A percentile compares a stretch with the other conserved stretches of the same genome.
These are phyloP conservation scores for Pseudogymnoascus sp. DNA, from an alignment of 2,329 filamentous ascomycete species.

Conservation along the genomic window DNA sequence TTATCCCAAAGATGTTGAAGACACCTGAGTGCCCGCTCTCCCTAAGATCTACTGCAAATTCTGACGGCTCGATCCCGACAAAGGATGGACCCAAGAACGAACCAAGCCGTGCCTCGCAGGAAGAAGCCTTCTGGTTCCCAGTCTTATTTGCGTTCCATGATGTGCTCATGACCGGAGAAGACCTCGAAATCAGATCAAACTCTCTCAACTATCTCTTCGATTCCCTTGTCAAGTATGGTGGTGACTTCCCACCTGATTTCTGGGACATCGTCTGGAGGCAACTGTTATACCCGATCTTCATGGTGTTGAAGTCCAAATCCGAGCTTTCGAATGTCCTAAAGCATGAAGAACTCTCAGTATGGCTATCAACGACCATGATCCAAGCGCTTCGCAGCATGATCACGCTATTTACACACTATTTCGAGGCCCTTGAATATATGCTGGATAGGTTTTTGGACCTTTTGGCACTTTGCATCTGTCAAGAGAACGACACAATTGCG, in stretches of 20 bases:
- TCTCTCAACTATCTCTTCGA: slow-evolving; percentile 97
- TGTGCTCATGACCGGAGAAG: slow-evolving; percentile 97
- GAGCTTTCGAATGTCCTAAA: slow-evolving; percentile 94
- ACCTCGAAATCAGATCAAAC: slow-evolving; percentile 85
- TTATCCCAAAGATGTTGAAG: slow-evolving; percentile 88
- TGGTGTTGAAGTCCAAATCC: slow-evolving; percentile 90
- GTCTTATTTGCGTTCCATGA: slow-evolving; percentile 98
- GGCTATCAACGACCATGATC: slow-evolving; percentile 99
- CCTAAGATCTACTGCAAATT: slow-evolving; percentile 42
- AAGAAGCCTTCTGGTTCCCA: slow-evolving; percentile 98
- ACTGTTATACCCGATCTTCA: slow-evolving; percentile 94
- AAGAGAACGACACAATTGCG: slow-evolving; percentile 97
- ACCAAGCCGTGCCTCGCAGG: slow-evolving; percentile 74
- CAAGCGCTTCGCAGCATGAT: slow-evolving; percentile 98
- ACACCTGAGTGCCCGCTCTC: slow-evolving; percentile 93
- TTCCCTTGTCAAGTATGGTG: slow-evolving; percentile 80
- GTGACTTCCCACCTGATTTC: slow-evolving; percentile 86
- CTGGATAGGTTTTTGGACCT: slow-evolving; percentile 94
- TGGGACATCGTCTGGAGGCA: slow-evolving; percentile 99
- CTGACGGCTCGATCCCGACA: slow-evolving; percentile 30
- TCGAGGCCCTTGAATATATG: slow-evolving; percentile 94
- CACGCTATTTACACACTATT: slow-evolving; percentile 96
- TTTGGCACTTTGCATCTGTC: slow-evolving; percentile 90
- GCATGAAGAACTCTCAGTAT: slow-evolving; percentile 94
- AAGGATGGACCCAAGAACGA: slow-evolving; percentile 44